Evolutionary conservation across 805 yeast species (phyloP).

Genomic region (Yarrowia divulgata): DNA sequence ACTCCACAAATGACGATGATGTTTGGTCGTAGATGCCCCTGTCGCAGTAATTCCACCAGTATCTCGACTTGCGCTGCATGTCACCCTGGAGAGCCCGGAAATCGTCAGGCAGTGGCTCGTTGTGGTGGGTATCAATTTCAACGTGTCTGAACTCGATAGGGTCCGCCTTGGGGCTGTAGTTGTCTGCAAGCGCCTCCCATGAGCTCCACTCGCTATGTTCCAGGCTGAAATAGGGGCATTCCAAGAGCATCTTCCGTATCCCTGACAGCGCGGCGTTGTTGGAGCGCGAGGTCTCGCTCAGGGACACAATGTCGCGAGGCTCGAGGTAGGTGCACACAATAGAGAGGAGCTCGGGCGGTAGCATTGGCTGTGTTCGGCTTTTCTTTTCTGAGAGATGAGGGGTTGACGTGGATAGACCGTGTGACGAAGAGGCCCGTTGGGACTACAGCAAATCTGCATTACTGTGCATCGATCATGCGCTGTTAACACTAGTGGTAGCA

Average conservation of each 20-base stretch:
- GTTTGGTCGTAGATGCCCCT: constrained; percentile 1
- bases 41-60: constrained; percentile 3
- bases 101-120: not conserved
- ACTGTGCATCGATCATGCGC: not conserved
- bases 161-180: not conserved
- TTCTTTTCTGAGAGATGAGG: no score
- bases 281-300: not conserved
- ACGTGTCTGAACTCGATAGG: not conserved
- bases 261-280: not conserved
- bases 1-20: not conserved
- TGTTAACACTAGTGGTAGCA: not conserved
- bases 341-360: not conserved
- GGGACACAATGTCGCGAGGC: not conserved
- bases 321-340: not conserved
- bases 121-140: not conserved
- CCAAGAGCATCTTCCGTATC: not conserved
- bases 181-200: not conserved
- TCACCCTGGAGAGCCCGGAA: not conserved
- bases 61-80: not conserved
- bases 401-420: no score
- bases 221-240: not conserved
- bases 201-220: constrained; percentile 10
- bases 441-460: not conserved
- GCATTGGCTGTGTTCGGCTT: not conserved
- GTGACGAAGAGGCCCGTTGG: no score